These are phyloP conservation scores for Alloascoidea hylecoeti DNA, from an alignment of 805 yeast species.

Conservation along the genomic window DNA sequence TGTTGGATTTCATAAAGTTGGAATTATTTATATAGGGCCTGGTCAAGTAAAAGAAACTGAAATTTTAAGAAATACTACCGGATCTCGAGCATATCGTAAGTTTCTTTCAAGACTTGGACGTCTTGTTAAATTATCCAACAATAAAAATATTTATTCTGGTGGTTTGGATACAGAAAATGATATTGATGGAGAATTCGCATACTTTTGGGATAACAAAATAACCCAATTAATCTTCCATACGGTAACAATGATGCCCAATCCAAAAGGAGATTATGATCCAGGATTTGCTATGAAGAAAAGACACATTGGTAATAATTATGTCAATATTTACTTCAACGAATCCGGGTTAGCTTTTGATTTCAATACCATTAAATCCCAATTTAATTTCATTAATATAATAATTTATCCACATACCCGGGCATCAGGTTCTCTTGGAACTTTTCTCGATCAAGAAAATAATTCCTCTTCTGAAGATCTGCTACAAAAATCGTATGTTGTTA, in stretches of 20 bases:
- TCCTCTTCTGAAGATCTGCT: not conserved
- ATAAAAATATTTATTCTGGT: constrained; percentile 47
- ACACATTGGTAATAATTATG: constrained; percentile 79
- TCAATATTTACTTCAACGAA: constrained; percentile 72
- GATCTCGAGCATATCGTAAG: constrained; percentile 46
- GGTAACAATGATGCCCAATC: constrained; percentile 66
- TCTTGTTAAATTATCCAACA: constrained; percentile 40
- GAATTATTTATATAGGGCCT: constrained; percentile 60
- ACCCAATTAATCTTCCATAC: constrained; percentile 67
- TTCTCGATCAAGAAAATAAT: not conserved
- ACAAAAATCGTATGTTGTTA: constrained; percentile 34
- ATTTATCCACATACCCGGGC: constrained; percentile 43
- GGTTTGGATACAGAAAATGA: constrained; percentile 65
- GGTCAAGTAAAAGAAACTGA: constrained; percentile 51
- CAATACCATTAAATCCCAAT: constrained; percentile 61
- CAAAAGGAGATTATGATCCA: constrained; percentile 23
- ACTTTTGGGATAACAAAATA: constrained; percentile 58
- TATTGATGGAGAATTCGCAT: constrained; percentile 62
- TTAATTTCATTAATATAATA: constrained; percentile 71
- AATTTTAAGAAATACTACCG: constrained; percentile 47
- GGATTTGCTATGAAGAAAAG: constrained; percentile 47
- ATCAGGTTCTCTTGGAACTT: constrained; percentile 2
- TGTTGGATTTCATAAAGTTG: constrained; percentile 66
- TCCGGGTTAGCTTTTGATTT: constrained; percentile 53
- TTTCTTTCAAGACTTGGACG: constrained; percentile 49